Conservation (phyloP, 345 rosid species). For the Brassica incana region DNA sequence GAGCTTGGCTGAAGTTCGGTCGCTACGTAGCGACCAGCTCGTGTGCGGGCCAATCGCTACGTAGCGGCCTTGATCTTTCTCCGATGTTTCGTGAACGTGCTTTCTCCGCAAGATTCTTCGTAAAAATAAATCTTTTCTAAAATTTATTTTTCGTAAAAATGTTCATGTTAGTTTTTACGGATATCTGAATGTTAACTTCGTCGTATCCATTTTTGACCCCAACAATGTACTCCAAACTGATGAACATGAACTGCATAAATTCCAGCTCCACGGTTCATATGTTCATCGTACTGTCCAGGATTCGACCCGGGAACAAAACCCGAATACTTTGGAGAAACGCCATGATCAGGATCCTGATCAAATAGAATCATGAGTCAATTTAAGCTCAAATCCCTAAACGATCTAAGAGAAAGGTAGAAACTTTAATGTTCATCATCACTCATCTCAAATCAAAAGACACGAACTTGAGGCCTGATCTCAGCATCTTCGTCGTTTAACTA, state of each 20-base stretch:
- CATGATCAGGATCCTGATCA: conserved; percentile 53
- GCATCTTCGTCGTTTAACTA: too few relatives aligned
- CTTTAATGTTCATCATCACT: not conserved
- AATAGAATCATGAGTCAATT: conserved; percentile 14
- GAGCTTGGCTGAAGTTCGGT: too few relatives aligned
- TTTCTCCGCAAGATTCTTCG: too few relatives aligned
- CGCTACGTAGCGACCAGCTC: too few relatives aligned
- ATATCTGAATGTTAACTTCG: too few relatives aligned
- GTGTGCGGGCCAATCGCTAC: too few relatives aligned
- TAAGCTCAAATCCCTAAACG: not conserved
- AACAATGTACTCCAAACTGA: conserved; percentile 40
- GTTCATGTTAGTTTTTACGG: too few relatives aligned
- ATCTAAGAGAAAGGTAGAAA: not conserved
- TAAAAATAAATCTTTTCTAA: too few relatives aligned
- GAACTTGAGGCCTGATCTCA: conserved; percentile 48
- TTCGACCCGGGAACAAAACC: conserved; percentile 47
- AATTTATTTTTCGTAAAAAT: too few relatives aligned
- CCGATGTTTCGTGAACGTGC: too few relatives aligned
- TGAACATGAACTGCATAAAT: conserved; percentile 79
- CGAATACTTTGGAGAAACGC: conserved; percentile 33
- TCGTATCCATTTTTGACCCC: too few relatives aligned
- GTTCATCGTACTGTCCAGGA: conserved; percentile 51
- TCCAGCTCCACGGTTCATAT: conserved; percentile 71
- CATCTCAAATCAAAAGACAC: not conserved
- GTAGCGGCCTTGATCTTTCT: too few relatives aligned